Conservation (phyloP, 208 protist species). For the Leishmania mexicana region DNA sequence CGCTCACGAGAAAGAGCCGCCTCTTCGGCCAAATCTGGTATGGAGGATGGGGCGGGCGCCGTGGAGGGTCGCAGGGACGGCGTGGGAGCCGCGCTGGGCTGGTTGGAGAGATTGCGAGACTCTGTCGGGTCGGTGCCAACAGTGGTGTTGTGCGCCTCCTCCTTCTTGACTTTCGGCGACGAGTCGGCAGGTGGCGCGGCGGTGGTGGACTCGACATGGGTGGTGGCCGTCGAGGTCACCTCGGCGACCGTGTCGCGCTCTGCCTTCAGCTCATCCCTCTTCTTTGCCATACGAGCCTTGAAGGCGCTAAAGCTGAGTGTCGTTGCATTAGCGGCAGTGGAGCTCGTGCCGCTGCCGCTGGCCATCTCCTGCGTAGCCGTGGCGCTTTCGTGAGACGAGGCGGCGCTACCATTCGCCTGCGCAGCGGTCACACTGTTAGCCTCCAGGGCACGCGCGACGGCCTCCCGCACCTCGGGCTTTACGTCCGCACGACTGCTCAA, state of each 20-base stretch:
- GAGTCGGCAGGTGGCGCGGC: neutral
- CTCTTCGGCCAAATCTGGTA: conserved; percentile 10
- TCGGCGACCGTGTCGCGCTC: conserved; percentile 28
- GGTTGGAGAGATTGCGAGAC: conserved; percentile 27
- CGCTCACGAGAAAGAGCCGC: conserved; percentile 10
- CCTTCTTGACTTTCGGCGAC: neutral
- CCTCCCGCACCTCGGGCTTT: conserved; percentile 15
- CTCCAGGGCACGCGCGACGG: conserved; percentile 8
- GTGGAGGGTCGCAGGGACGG: conserved; percentile 24
- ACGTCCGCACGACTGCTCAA: conserved; percentile 19
- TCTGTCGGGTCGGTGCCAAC: conserved; percentile 19
- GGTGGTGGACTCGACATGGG: conserved; percentile 1
- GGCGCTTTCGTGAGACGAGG: neutral
- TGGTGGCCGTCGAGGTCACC: conserved; percentile 21
- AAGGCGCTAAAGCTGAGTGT: conserved; percentile 56
- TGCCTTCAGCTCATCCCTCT: conserved; percentile 55
- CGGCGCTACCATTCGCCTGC: neutral
- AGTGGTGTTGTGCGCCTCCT: conserved; percentile 4
- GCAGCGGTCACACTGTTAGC: neutral
- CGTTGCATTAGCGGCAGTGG: neutral
- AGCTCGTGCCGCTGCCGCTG: neutral
- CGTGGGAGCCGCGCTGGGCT: conserved; percentile 19
- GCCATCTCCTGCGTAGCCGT: neutral
- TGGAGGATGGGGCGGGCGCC: conserved; percentile 6
- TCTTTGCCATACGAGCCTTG: conserved; percentile 59